Percentiles rank a stretch among this genome's conserved stretches.
These are phyloP conservation scores for Brassica balearica DNA, from an alignment of 441 rosid genomes.

Conservation along the genomic window DNA sequence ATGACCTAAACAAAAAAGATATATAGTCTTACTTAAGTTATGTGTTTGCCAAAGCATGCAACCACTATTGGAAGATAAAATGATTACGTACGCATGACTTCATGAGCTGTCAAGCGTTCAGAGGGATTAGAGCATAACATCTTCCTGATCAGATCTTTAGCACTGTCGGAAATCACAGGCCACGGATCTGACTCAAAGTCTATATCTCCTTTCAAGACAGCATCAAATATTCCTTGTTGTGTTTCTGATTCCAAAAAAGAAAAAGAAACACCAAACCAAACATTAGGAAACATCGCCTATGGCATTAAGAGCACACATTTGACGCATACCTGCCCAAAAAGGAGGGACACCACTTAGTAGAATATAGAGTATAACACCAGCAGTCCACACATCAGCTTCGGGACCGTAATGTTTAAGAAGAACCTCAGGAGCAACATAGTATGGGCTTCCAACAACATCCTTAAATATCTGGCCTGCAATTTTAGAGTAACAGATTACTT, in stretches of 20 bases:
- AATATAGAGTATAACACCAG: conserved; percentile 94
- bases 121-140: conserved; percentile 84
- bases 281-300: conserved; percentile 28
- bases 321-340: conserved; percentile 88
- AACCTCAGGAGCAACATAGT: conserved; percentile 98
- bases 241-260: conserved; percentile 61
- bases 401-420: conserved; percentile 92
- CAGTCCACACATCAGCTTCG: conserved; percentile 98
- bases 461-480: conserved; percentile 76
- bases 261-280: conserved; percentile 23
- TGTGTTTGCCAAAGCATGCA: not conserved
- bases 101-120: conserved; percentile 88
- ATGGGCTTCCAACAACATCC: conserved; percentile 99
- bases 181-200: conserved; percentile 95
- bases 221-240: conserved; percentile 97
- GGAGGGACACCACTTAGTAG: conserved; percentile 97
- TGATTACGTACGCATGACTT: conserved; percentile 84
- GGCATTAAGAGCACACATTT: not conserved
- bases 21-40: not conserved
- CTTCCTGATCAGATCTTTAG: conserved; percentile 84
- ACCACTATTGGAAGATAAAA: not conserved
- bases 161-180: conserved; percentile 93
- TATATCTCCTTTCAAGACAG: conserved; percentile 88
- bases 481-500: conserved; percentile 7
- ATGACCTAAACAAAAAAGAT: conserved; percentile 63